Evolutionary conservation across 768 basidiomycete genomes (phyloP).

Genomic region (Collybia mongolica): DNA sequence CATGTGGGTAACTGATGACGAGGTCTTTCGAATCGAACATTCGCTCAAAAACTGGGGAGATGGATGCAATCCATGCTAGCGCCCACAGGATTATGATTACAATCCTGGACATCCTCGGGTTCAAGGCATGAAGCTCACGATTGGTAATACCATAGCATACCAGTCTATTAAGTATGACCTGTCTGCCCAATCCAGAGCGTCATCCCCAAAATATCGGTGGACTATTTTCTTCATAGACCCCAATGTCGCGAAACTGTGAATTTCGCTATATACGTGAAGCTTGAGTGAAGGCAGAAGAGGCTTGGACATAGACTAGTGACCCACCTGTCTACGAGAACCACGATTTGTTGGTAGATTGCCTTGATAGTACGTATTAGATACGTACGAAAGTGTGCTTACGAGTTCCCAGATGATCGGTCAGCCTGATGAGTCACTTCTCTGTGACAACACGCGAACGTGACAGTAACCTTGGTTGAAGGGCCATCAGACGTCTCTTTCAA

Average conservation of each 20-base stretch:
- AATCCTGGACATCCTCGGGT: slow-evolving; percentile 21
- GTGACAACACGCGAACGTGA: slow-evolving; percentile 24
- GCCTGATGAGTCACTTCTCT: background rate
- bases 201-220: slow-evolving; percentile 32
- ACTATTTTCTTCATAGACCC: background rate
- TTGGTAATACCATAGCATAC: slow-evolving; percentile 22
- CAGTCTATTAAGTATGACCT: slow-evolving; percentile 55
- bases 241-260: no score
- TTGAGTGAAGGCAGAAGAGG: background rate
- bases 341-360: no score
- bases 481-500: slow-evolving; percentile 12
- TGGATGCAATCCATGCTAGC: slow-evolving; percentile 34
- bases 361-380: no score
- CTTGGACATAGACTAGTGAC: no score
- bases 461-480: slow-evolving; percentile 4
- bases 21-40: slow-evolving; percentile 49
- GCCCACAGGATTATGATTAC: slow-evolving; percentile 41
- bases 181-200: slow-evolving; percentile 41
- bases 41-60: slow-evolving; percentile 45
- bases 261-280: no score
- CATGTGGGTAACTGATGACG: slow-evolving; percentile 51
- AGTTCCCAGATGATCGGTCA: no score
- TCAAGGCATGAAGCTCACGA: no score
- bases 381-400: no score
- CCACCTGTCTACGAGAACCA: no score